Evolutionary conservation across 2,329 filamentous ascomycete genomes (phyloP), one percentile per base, ranked within the genome.

Genomic region (Epichloe amarillans): DNA sequence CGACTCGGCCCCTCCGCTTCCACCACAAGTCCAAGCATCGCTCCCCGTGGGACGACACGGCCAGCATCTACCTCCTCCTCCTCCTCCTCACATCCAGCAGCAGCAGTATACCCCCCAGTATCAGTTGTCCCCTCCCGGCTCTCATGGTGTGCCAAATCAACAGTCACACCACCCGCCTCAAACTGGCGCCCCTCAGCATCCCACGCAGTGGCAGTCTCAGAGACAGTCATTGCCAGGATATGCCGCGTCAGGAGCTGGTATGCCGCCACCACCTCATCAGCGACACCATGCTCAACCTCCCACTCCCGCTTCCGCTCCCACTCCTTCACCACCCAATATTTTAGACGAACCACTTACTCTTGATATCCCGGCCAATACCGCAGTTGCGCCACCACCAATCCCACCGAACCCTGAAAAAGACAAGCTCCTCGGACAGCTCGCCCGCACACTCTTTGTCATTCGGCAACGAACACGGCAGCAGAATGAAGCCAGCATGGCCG

Each of bases 361-460:
- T 23, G 59, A 71, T 15, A 68, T 77, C 12, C 72, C 77, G 2
- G 66, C 72, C 1, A 64, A 69, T 4, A 69, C 72, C 0, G 69
- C 75, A 21, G 63, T 81, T 7, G 75, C 84, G 5, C 80, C 88
- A 1, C 91, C 93, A 0, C 90, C 91, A 0, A 88, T 96, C 35
- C 91, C 93, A 0, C 90, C 89, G 0, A 98, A 98, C 61, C 93
- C 93, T 0, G 88, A 97, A 67, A 96, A 95, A 64, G 89, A 97
- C 65, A 84, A 86, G 19, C 78, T 97, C 15, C 75, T 95, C 3
- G 77, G 78, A 49, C 85, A 89, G 43, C 77, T 97, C 33, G 88
- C 84, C 37, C 73, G 77, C 51, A 79, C 82, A 0, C 72, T 97
- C 3, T 74, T 82, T 50, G 71, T 78, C 39, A 82, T 86, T 55